These are phyloP conservation scores for Pholiota adiposa DNA, from an alignment of 1,284 basidiomycete species.

Conservation along the genomic window DNA sequence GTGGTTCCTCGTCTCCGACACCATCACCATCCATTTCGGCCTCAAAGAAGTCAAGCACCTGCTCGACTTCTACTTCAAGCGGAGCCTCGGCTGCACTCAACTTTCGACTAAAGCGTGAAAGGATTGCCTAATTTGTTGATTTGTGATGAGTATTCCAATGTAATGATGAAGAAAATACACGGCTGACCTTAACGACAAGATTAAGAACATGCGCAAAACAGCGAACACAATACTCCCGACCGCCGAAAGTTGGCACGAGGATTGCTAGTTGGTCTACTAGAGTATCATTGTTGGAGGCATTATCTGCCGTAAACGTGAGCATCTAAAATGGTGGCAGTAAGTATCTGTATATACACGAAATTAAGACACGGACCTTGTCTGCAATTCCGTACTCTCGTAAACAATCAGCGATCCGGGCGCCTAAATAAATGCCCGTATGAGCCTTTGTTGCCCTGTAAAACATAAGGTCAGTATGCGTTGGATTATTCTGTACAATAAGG, in stretches of 20 bases:
- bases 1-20: constrained; percentile 2
- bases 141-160: too few relatives aligned
- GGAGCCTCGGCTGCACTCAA: not conserved
- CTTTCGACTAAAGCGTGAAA: not conserved
- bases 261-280: constrained; percentile 9
- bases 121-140: too few relatives aligned
- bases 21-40: not conserved
- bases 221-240: constrained; percentile 5
- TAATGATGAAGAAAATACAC: not conserved
- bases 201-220: constrained; percentile 25
- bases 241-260: constrained; percentile 11
- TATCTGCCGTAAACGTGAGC: constrained; percentile 14
- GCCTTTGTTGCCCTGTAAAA: not conserved
- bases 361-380: not conserved
- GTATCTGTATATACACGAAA: not conserved
- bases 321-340: not conserved
- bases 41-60: not conserved
- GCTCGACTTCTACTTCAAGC: not conserved
- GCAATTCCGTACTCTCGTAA: constrained; percentile 2
- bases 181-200: constrained; percentile 19
- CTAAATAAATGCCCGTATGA: constrained; percentile 1
- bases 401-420: constrained; percentile 1
- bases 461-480: too few relatives aligned
- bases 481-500: too few relatives aligned
- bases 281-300: constrained; percentile 23